Conservation (phyloP, 1,284 basidiomycete genomes). For the Xerocomus minutiporus region DNA sequence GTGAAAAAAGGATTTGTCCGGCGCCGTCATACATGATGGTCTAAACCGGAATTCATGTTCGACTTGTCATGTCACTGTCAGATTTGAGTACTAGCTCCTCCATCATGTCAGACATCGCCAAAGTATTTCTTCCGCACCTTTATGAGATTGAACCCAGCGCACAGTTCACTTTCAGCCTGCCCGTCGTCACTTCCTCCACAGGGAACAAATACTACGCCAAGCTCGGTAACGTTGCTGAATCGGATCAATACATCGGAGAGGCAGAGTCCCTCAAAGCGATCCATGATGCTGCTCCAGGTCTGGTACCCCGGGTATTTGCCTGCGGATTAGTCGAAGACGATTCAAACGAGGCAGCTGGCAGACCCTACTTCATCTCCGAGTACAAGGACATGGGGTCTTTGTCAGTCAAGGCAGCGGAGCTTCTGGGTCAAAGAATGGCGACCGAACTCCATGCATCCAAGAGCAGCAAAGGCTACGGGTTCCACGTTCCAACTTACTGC, state of each 20-base stretch:
- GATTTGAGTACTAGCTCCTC: background rate
- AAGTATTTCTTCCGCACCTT: slow-evolving; percentile 42
- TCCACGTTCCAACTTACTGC: slow-evolving; percentile 75
- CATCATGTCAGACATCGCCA: slow-evolving; percentile 25
- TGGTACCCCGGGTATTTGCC: slow-evolving; percentile 62
- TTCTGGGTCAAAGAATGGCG: slow-evolving; percentile 61
- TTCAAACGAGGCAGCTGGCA: slow-evolving; percentile 33
- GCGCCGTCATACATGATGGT: too few relatives aligned
- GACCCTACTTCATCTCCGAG: slow-evolving; percentile 70
- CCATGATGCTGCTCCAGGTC: slow-evolving; percentile 55
- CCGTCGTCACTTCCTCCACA: slow-evolving; percentile 52
- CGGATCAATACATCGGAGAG: slow-evolving; percentile 69
- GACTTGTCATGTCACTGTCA: too few relatives aligned
- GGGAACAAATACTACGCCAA: slow-evolving; percentile 62
- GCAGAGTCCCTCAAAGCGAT: slow-evolving; percentile 69
- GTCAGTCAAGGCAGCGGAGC: slow-evolving; percentile 41
- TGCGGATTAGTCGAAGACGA: slow-evolving; percentile 41
- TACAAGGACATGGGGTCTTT: slow-evolving; percentile 61
- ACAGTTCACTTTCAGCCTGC: slow-evolving; percentile 44
- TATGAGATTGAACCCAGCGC: slow-evolving; percentile 45
- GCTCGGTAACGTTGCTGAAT: slow-evolving; percentile 45
- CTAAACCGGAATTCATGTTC: too few relatives aligned
- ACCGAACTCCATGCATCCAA: slow-evolving; percentile 57
- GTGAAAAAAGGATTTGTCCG: too few relatives aligned
- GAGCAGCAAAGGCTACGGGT: slow-evolving; percentile 64